Evolutionary conservation across 345 rosid genomes (phyloP), one percentile per base, ranked within the genome.

Genomic region (Diplotaxis tenuifolia): DNA sequence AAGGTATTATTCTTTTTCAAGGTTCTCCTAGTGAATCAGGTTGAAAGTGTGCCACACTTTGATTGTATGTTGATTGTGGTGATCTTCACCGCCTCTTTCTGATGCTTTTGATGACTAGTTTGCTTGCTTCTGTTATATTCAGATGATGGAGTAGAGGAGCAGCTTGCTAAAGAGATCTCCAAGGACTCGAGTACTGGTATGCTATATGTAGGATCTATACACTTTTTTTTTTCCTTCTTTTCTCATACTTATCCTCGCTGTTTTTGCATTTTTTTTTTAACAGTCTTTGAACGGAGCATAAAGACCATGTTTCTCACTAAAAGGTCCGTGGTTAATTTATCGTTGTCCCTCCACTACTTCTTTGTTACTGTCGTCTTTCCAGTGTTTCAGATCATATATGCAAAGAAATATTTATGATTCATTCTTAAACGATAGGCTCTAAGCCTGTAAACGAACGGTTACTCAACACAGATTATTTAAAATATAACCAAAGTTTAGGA

Each of bases 181-280:
- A 95, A 95, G 84, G 97, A 92, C 79, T 95, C 96, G 99, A 95
- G 88, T 77, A 81, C 97, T 49, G 88, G 99, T 92, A 23, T 31
- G 18, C 67, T 67, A 4, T 27, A 5, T 11, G n/a, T n/a, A n/a
- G n/a, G 34, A 9, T 57, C 50, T 62, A 36, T 34, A 57, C 32
- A 36, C 11, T 34, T 31, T n/a, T 20, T 6, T 28, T 28, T 23
- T 23, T 19, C 4, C 8, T 20, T 10, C 25, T 6, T 19, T 40
- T 42, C 23, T 54, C 16, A 1, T 69, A 23, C 65, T 14, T 36
- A 7, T 2, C 14, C 38, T 28, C 10, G 40, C 25, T 3, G 31
- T 65, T 29, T 71, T 74, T n/a, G n/a, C n/a, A n/a, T n/a, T n/a
- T n/a, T n/a, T n/a, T n/a, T n/a, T n/a, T n/a, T n/a, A n/a, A 40